Evolutionary conservation across 352 stramenopile genomes (phyloP).

Genomic region (Lagenidium sp.): DNA sequence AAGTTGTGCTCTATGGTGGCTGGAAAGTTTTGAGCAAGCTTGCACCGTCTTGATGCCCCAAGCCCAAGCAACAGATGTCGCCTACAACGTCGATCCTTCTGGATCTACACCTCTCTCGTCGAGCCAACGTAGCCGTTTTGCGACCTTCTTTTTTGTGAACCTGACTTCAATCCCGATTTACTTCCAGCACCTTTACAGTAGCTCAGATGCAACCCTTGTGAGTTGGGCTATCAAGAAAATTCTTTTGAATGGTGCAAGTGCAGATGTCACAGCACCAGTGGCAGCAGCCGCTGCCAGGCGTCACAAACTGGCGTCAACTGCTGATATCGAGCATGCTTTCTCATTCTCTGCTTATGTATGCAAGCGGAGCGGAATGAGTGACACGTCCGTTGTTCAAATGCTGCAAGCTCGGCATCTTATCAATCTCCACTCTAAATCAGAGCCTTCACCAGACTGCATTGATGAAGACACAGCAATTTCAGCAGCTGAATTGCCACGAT

Average conservation of each 20-base stretch:
- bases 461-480: neutral
- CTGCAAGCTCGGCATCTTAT: slow-evolving; percentile 74
- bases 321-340: slow-evolving; percentile 80
- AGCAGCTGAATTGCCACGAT: slow-evolving; percentile 5
- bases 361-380: slow-evolving; percentile 71
- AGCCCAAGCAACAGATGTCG: slow-evolving; percentile 52
- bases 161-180: slow-evolving; percentile 79
- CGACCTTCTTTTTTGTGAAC: slow-evolving; percentile 72
- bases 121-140: slow-evolving; percentile 27
- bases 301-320: slow-evolving; percentile 35
- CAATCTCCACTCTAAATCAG: slow-evolving; percentile 60
- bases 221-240: slow-evolving; percentile 40
- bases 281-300: slow-evolving; percentile 4
- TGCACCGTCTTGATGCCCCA: slow-evolving; percentile 52
- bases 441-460: slow-evolving; percentile 9
- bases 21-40: slow-evolving; percentile 81
- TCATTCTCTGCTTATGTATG: slow-evolving; percentile 78
- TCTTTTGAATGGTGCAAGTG: slow-evolving; percentile 2
- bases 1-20: slow-evolving; percentile 73
- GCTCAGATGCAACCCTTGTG: slow-evolving; percentile 45
- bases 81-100: neutral
- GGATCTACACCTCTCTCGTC: slow-evolving; percentile 14
- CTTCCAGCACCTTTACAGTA: slow-evolving; percentile 78
- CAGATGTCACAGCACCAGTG: neutral
- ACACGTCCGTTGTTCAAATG: slow-evolving; percentile 82